Base-by-base conservation (phyloP, 2,329 filamentous ascomycete genomes). In the Hypocrella siamensis region DNA sequence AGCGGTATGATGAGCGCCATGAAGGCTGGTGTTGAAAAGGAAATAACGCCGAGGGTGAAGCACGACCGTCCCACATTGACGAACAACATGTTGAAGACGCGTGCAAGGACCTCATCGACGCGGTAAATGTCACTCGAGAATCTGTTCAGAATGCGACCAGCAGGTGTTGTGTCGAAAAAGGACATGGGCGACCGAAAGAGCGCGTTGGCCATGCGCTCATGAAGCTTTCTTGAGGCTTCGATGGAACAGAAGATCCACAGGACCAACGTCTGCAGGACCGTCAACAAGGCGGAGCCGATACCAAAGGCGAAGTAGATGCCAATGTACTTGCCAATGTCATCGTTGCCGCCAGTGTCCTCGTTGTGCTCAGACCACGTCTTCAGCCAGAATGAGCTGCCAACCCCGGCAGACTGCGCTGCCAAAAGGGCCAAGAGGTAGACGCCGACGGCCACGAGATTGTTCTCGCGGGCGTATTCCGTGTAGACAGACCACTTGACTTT, bases 181-280 rank as follows among this genome's bases (percentile, higher is more conserved):
- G 76, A 90, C 90, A 98, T 98, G 33, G 90, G 92, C 24, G 85
- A 92, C 42, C 90, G 73, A 67, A 98, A 98, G 45, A 96, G 94
- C 14, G 90, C 85, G 46, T 80, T 90, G 27, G 88, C 88, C 90
- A 98, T 96, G 41, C 83, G 71, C 58, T 96, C 90, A 52, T 98
- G 90, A 35, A 98, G 67, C 60, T 96, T 98, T 39, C 90, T 75
- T 15, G 88, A 94, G 31, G 90, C 90, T 70, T 98, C 90, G 40
- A 98, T 98, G 4, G 90, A 96, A 60, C 92, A 98, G 61, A 98
- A 96, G 42, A 98, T 96, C 90, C 90, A 98, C 18, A 98, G 65
- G 40, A 98, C 85, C 43, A 98, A 61, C 5, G 88, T 96, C 57
- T 96, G 90, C 19, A 92, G 49, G 26, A 96, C 84, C 3, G 92